Evolutionary conservation across 345 rosid species (phyloP).

Genomic region (Pistacia atlantica): DNA sequence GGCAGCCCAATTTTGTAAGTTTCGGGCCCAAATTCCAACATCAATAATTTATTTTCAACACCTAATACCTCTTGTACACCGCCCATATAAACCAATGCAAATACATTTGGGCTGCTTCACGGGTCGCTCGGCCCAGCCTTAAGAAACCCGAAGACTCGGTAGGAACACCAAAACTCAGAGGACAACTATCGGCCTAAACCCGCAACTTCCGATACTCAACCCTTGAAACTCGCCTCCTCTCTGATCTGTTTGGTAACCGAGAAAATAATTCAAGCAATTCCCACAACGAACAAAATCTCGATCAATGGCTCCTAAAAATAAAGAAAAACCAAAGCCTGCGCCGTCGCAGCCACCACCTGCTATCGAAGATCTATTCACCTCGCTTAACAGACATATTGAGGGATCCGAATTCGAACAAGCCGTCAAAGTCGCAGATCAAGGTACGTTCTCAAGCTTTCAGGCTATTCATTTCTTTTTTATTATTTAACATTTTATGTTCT

Average conservation of each 20-base stretch:
- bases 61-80: no score
- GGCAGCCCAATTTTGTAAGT: no score
- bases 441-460: conserved; percentile 28
- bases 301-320: conserved; percentile 79
- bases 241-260: conserved; percentile 2
- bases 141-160: not conserved
- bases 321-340: conserved; percentile 54
- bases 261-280: not conserved
- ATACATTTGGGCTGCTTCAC: no score
- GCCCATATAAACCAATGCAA: no score
- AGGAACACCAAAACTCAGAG: not conserved
- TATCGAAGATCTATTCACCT: conserved; percentile 84
- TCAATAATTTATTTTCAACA: no score
- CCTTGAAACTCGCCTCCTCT: not conserved
- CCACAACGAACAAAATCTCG: not conserved
- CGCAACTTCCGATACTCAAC: not conserved
- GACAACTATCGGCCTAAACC: not conserved
- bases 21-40: no score
- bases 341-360: conserved; percentile 65
- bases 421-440: conserved; percentile 78
- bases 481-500: not conserved
- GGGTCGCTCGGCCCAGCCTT: not conserved
- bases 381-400: conserved; percentile 60
- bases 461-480: not conserved
- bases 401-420: conserved; percentile 60